Percentiles rank a stretch among this genome's conserved stretches.
These are phyloP conservation scores for Candolleomyces aberdarensis DNA, from an alignment of 768 basidiomycete genomes.

Conservation along the genomic window DNA sequence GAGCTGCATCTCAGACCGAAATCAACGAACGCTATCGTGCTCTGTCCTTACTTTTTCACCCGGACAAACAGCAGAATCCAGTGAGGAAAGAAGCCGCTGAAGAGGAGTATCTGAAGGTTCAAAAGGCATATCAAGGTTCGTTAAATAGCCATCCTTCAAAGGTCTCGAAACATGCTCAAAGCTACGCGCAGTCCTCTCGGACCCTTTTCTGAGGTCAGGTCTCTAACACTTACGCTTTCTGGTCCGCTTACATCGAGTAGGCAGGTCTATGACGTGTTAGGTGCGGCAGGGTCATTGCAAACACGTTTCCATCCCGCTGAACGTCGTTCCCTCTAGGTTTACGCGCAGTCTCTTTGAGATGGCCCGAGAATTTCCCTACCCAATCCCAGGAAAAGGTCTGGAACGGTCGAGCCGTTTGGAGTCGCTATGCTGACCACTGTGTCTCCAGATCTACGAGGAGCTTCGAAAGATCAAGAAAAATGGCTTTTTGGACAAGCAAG, in stretches of 20 bases:
- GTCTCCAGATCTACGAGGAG: background rate
- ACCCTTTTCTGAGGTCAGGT: slow-evolving; percentile 63
- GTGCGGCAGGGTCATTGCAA: slow-evolving; percentile 25
- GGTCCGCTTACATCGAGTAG: slow-evolving; percentile 27
- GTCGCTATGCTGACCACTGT: background rate
- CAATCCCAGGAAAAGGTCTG: background rate
- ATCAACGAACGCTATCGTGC: slow-evolving; percentile 72
- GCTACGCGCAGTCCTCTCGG: slow-evolving; percentile 54
- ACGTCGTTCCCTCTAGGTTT: slow-evolving; percentile 19
- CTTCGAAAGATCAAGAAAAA: slow-evolving; percentile 1
- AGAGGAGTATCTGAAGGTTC: slow-evolving; percentile 68
- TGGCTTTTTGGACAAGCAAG: background rate
- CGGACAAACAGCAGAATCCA: slow-evolving; percentile 74
- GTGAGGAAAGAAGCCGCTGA: slow-evolving; percentile 55
- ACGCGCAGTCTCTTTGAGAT: slow-evolving; percentile 23
- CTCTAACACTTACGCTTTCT: background rate
- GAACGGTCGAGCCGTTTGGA: background rate
- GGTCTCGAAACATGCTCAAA: slow-evolving; percentile 2
- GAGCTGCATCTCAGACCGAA: slow-evolving; percentile 59
- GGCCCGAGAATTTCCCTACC: slow-evolving; percentile 25
- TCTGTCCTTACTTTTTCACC: slow-evolving; percentile 78
- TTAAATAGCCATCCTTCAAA: background rate
- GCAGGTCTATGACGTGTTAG: slow-evolving; percentile 74
- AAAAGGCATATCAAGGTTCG: slow-evolving; percentile 80
- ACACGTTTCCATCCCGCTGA: background rate